Percentiles rank a stretch among this genome's conserved stretches.
These are phyloP conservation scores for Stylosanthes scabra DNA, from an alignment of 331 rosid species.

Conservation along the genomic window DNA sequence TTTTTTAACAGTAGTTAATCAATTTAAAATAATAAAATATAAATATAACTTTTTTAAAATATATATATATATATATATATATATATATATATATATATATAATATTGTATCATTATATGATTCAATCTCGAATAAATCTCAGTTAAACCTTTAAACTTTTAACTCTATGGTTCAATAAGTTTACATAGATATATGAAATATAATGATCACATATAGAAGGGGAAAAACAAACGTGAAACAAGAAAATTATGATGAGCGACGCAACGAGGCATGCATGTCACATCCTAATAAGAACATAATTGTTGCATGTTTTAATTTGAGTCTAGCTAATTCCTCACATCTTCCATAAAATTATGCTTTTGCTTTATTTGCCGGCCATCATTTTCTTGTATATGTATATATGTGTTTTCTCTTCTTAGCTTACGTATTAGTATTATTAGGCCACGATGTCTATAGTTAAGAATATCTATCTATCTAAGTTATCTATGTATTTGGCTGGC, in stretches of 20 bases:
- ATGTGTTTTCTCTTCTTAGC: background rate
- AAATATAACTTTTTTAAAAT: too few relatives aligned
- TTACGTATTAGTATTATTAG: background rate
- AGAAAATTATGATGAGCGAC: conserved; percentile 8
- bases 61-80: too few relatives aligned
- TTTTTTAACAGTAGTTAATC: too few relatives aligned
- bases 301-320: background rate
- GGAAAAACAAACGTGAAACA: background rate
- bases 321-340: conserved; percentile 4
- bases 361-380: conserved; percentile 27
- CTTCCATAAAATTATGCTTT: conserved; percentile 16
- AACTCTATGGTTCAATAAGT: too few relatives aligned
- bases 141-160: too few relatives aligned
- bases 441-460: background rate
- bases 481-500: too few relatives aligned
- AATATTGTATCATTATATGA: too few relatives aligned
- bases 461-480: too few relatives aligned
- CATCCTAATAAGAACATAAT: conserved; percentile 28
- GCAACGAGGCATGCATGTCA: conserved; percentile 12
- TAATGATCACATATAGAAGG: conserved; percentile 16
- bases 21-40: too few relatives aligned
- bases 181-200: too few relatives aligned
- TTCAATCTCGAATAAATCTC: too few relatives aligned
- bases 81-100: too few relatives aligned
- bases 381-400: background rate